Evolutionary conservation across 768 basidiomycete genomes (phyloP).

Genomic region (Rhodotorula kratochvilovae): DNA sequence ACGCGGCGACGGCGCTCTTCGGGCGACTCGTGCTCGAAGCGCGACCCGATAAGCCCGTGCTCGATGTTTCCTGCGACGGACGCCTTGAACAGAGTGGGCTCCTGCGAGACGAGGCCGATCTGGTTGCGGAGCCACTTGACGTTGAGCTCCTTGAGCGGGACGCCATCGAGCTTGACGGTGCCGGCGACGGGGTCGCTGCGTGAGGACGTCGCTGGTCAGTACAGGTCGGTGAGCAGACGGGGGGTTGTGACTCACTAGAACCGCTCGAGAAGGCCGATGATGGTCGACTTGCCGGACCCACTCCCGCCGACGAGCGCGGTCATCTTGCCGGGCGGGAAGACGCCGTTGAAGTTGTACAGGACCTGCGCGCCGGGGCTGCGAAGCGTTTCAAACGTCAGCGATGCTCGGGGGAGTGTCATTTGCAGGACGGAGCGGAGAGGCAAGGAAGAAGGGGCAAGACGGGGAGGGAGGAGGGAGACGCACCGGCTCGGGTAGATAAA

Average conservation of each 20-base stretch:
- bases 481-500: conserved; percentile 74
- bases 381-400: not conserved
- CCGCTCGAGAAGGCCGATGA: conserved; percentile 49
- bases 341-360: conserved; percentile 63
- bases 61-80: conserved; percentile 53
- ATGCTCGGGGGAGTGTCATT: too few relatives aligned
- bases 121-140: conserved; percentile 47
- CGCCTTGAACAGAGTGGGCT: conserved; percentile 50
- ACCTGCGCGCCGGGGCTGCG: conserved; percentile 59
- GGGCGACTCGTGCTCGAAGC: conserved; percentile 46
- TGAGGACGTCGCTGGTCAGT: not conserved
- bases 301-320: conserved; percentile 52
- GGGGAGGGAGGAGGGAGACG: conserved; percentile 15
- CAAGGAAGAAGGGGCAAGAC: conserved; percentile 1
- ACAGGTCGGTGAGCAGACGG: too few relatives aligned
- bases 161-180: conserved; percentile 49
- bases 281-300: conserved; percentile 51
- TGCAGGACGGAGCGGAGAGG: not conserved
- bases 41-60: conserved; percentile 52
- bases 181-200: conserved; percentile 50
- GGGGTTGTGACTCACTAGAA: conserved; percentile 39
- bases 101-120: conserved; percentile 51
- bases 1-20: conserved; percentile 50
- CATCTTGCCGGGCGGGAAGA: conserved; percentile 68
- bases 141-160: conserved; percentile 51